Evolutionary conservation across 2,329 filamentous ascomycete genomes (phyloP).

Genomic region (Cercospora nicotianae): DNA sequence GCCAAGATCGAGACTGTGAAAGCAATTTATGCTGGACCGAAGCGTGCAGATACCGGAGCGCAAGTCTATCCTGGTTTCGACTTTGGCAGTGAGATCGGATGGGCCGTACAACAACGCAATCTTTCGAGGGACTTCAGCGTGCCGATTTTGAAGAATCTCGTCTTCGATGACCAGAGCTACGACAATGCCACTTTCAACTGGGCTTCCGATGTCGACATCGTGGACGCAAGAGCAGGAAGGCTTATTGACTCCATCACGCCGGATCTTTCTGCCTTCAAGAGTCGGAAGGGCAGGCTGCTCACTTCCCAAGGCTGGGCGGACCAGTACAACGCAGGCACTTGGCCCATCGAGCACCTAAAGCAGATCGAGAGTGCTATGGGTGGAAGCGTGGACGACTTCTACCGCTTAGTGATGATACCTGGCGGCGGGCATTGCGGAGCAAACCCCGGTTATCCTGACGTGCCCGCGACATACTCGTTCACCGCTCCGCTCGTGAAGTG

Average conservation of each 20-base stretch:
- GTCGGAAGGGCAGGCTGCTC: slow-evolving; percentile 42
- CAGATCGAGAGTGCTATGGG: slow-evolving; percentile 33
- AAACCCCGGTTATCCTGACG: slow-evolving; percentile 36
- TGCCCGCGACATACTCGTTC: slow-evolving; percentile 40
- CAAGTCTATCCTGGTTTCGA: slow-evolving; percentile 46
- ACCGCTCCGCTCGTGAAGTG: slow-evolving; percentile 39
- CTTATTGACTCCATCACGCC: slow-evolving; percentile 44
- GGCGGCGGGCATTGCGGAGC: slow-evolving; percentile 44
- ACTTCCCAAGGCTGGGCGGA: slow-evolving; percentile 45
- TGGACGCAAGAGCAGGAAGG: slow-evolving; percentile 39
- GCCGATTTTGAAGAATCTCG: slow-evolving; percentile 47
- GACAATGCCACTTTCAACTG: slow-evolving; percentile 42
- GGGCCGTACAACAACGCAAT: slow-evolving; percentile 40
- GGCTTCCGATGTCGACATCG: slow-evolving; percentile 38
- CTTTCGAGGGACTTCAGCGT: slow-evolving; percentile 41
- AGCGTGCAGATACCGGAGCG: slow-evolving; percentile 25
- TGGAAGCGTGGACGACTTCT: slow-evolving; percentile 37
- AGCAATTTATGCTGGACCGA: slow-evolving; percentile 39
- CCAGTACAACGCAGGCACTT: slow-evolving; percentile 40
- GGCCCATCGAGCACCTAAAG: slow-evolving; percentile 41
- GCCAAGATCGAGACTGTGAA: slow-evolving; percentile 38
- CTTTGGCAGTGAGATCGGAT: slow-evolving; percentile 44
- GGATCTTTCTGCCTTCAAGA: slow-evolving; percentile 37
- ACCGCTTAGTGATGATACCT: slow-evolving; percentile 44
- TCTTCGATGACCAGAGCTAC: slow-evolving; percentile 43